A percentile compares a stretch with the other conserved stretches of the same genome.
phyloP scores from a whole-genome alignment of 2,329 filamentous ascomycete genomes.

The Annulohypoxylon truncatum region DNA sequence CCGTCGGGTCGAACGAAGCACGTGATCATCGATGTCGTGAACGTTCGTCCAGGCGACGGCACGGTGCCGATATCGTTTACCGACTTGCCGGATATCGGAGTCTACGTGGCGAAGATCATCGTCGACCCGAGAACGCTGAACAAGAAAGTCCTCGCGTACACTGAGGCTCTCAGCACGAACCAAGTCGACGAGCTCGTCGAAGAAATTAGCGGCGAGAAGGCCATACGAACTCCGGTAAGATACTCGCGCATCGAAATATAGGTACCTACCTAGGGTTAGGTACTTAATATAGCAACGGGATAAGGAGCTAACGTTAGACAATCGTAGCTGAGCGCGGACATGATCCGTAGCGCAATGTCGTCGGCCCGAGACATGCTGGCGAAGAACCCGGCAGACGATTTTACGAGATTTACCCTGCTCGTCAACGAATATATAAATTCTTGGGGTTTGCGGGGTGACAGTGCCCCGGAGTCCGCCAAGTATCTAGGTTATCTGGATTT shows the following conservation, averaged over 20 bases:
- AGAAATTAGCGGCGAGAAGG: conserved; percentile 58
- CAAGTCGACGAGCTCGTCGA: conserved; percentile 58
- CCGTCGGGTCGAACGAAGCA: conserved; percentile 33
- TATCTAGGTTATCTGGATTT: conserved; percentile 66
- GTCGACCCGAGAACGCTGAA: conserved; percentile 63
- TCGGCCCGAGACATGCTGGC: background rate
- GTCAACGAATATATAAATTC: conserved; percentile 57
- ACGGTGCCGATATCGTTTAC: conserved; percentile 56
- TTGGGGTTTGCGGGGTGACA: conserved; percentile 63
- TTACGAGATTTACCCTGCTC: background rate
- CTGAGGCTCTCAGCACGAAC: conserved; percentile 58
- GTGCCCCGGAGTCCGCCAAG: conserved; percentile 62
- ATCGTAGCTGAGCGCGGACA: conserved; percentile 20
- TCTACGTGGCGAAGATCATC: conserved; percentile 61
- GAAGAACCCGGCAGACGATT: conserved; percentile 13
- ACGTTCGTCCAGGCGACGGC: conserved; percentile 56
- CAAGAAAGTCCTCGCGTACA: conserved; percentile 60
- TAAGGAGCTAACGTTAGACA: background rate
- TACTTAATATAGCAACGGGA: background rate
- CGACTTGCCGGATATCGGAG: conserved; percentile 61
- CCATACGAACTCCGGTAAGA: conserved; percentile 24
- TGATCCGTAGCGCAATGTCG: background rate
- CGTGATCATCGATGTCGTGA: conserved; percentile 5
- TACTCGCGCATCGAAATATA: background rate
- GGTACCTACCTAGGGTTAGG: background rate